Base-by-base conservation (phyloP, 1,284 basidiomycete genomes). In the Amylostereum areolatum region DNA sequence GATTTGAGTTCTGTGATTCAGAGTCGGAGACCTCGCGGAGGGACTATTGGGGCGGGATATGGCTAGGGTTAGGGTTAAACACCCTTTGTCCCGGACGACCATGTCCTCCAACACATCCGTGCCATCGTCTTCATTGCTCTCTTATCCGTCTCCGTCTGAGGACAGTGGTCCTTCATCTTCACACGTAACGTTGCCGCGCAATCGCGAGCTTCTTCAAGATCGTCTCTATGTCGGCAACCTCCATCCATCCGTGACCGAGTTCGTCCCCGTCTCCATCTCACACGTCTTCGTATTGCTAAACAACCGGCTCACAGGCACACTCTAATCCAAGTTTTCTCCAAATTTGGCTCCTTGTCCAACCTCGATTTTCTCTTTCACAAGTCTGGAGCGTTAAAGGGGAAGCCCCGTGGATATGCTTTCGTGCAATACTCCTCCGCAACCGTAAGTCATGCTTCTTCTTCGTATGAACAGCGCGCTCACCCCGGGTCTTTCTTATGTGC, bases 351-450 rank as follows among this genome's bases (percentile, higher is more conserved):
- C 66, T 80, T 98, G 53, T 80, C 89, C 36, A 92, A 94, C 59
- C 80, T 97, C 51, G 96, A 99, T 66, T 96, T 87, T 65, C 77
- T 98, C 58, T 97, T 96, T 63, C 95, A 99, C 77, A 97, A 96
- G 70, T 74, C 84, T 0, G 96, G 96, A 0, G 77, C 85, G 3
- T 70, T 85, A 59, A 92, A 87, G 65, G 96, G 96, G 10, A 96
- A 92, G 65, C 93, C 96, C 1, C 75, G 94, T 18, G 96, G 96
- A 2, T 99, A 95, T 66, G 95, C 94, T 0, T 99, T 98, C 59
- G 72, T 99, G 32, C 92, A 97, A 68, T 97, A 85, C 62, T 75
- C 75, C 30, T 77, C 78, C 45, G 76, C 83, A 67, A 81, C 85
- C 69, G 94, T 97, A 69, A 74, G 92, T 85, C 45, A 12, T 37